phyloP scores from a whole-genome alignment of 441 rosid species.

The Bruguiera hainesii region DNA sequence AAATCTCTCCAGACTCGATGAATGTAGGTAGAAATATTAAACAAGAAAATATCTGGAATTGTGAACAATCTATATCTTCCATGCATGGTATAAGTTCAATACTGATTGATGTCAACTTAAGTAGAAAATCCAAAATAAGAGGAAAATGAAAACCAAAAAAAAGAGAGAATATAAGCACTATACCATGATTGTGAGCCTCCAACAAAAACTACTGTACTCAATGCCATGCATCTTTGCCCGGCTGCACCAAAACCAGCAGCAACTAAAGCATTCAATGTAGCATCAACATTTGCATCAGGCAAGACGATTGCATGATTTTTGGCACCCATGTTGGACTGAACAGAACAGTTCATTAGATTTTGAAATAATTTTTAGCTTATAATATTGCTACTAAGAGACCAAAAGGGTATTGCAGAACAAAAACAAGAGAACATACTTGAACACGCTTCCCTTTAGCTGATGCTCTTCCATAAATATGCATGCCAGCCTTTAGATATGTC shows the following conservation, averaged over 20 bases:
- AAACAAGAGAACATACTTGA: constrained; percentile 48
- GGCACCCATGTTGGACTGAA: constrained; percentile 96
- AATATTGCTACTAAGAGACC: constrained; percentile 3
- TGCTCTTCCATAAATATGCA: constrained; percentile 89
- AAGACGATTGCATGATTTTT: constrained; percentile 88
- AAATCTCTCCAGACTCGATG: background rate
- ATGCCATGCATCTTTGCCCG: constrained; percentile 98
- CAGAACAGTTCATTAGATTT: background rate
- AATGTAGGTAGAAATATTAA: background rate
- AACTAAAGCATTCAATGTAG: constrained; percentile 73
- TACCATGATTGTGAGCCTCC: constrained; percentile 78
- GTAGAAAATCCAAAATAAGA: background rate
- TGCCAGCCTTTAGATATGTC: constrained; percentile 68
- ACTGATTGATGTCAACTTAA: background rate
- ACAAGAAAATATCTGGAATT: background rate
- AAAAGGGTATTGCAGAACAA: constrained; percentile 1
- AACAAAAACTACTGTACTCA: constrained; percentile 86
- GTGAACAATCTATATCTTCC: background rate
- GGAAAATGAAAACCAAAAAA: background rate
- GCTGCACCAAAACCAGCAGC: constrained; percentile 99
- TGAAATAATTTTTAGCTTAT: background rate
- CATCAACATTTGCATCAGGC: constrained; percentile 77
- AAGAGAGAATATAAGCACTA: background rate
- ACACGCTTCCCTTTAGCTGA: constrained; percentile 93
- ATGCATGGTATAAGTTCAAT: background rate